Percentiles rank a stretch among this genome's conserved stretches.
Conservation (phyloP, 139 green algal species). For the Chlamydomonas sphaeroides region DNA sequence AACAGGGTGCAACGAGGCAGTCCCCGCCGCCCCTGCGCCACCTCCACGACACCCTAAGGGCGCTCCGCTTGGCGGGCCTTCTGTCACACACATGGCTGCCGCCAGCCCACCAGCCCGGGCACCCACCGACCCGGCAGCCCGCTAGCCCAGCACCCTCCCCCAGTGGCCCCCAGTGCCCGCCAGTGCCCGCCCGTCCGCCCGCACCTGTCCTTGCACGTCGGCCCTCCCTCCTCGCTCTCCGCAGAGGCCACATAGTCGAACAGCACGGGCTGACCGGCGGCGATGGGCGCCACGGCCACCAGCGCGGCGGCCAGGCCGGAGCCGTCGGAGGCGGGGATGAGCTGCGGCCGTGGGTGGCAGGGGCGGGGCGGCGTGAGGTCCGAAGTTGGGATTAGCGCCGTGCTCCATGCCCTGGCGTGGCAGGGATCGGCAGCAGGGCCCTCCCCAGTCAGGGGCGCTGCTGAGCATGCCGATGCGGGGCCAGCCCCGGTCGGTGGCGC, state of each 20-base stretch:
- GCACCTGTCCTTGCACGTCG: conserved; percentile 16
- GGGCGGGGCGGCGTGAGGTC: no score
- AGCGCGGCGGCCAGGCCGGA: background rate
- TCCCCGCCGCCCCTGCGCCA: background rate
- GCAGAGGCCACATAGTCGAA: conserved; percentile 24
- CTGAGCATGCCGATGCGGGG: background rate
- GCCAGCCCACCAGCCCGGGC: no score
- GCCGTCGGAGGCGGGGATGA: background rate
- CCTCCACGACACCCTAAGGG: background rate
- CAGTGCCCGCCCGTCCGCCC: background rate
- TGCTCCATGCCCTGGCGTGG: no score
- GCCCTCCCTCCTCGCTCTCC: background rate
- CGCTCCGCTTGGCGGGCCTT: background rate
- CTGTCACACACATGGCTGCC: background rate
- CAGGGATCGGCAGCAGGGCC: background rate
- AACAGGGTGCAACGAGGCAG: background rate
- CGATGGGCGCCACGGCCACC: background rate
- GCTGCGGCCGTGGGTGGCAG: background rate
- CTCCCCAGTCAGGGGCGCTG: no score
- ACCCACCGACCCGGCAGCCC: no score
- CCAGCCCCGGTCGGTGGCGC: no score
- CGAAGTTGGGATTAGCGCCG: no score
- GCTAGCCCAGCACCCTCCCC: background rate
- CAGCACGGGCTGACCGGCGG: background rate
- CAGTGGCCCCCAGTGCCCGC: background rate